Conservation (phyloP, 805 yeast species). For the Brettanomyces sp. region DNA sequence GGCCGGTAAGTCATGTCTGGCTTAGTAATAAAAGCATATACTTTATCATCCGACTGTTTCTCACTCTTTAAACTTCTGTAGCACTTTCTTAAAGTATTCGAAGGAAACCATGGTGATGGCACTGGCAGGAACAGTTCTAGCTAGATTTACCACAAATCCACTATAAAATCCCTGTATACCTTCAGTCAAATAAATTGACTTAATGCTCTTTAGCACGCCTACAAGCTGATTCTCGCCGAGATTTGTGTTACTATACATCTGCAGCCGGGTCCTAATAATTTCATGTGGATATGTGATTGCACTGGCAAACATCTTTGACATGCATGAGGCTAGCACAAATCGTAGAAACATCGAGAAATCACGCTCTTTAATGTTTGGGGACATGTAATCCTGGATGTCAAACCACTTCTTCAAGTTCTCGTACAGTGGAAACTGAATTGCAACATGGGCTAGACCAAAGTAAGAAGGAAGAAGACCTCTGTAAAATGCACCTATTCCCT, state of each 20-base stretch:
- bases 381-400: slow-evolving; percentile 10
- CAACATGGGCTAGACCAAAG: slow-evolving; percentile 86
- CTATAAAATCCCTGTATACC: slow-evolving; percentile 81
- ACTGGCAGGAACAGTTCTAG: slow-evolving; percentile 88
- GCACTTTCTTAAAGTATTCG: slow-evolving; percentile 62
- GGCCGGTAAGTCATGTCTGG: too few relatives aligned
- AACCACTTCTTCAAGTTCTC: slow-evolving; percentile 65
- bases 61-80: slow-evolving; percentile 19
- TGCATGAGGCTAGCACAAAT: slow-evolving; percentile 57
- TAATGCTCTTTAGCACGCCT: slow-evolving; percentile 22
- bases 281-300: slow-evolving; percentile 92
- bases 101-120: slow-evolving; percentile 93
- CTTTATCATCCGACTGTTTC: too few relatives aligned
- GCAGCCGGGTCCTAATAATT: slow-evolving; percentile 85
- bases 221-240: slow-evolving; percentile 18
- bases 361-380: slow-evolving; percentile 6
- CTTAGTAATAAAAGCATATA: too few relatives aligned
- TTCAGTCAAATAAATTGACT: slow-evolving; percentile 46
- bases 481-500: slow-evolving; percentile 76
- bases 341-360: slow-evolving; percentile 24
- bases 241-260: slow-evolving; percentile 31
- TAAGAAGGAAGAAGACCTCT: slow-evolving; percentile 86
- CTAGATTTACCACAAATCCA: slow-evolving; percentile 77
- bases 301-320: slow-evolving; percentile 84
- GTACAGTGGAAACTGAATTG: slow-evolving; percentile 91